Evolutionary conservation across 2,329 filamentous ascomycete genomes (phyloP), one percentile per base, ranked within the genome.

Genomic region (Neofusicoccum umdonicola): DNA sequence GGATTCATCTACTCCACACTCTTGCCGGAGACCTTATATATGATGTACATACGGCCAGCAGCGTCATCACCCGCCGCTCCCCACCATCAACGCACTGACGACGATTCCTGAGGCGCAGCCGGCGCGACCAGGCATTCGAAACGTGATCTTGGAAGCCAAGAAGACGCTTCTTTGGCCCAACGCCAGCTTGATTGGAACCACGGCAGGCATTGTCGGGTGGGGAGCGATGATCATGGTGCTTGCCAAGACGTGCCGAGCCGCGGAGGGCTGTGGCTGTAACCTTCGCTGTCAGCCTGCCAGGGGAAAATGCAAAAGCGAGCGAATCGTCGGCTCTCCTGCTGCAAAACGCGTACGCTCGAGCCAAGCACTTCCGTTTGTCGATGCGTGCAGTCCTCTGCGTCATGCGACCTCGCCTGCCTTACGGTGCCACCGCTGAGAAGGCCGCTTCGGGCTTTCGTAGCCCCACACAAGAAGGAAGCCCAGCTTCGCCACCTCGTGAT

Each of bases 101-200:
- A 60, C 56, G 56, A 48, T 48, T 60, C 41, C 56, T 47, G 56
- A 47, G 56, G 56, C 56, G 56, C 56, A 60, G 56, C 13, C 56
- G 12, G 27, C 47, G 56, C 31, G 5, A 47, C 56, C n/a, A 60
- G 27, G 56, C 56, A 58, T 35, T 35, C 27, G 56, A 39, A 22
- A 35, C 56, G 42, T 45, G 56, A 39, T 31, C n/a, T 37, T 22
- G 41, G 41, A 47, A 47, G 56, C 56, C 56, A 60, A 60, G 56
- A 60, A 19, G n/a, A 37, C n/a, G n/a, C 31, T 47, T 47, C 31
- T 45, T 39, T 60, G 56, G 17, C 27, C 56, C 2, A 5, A n/a
- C 1, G 11, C n/a, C 42, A n/a, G 41, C 42, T 35, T 60, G 56
- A 60, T 60, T 60, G 56, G 56, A 60, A 37, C 56, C 56, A 60